Evolutionary conservation across 2,329 filamentous ascomycete species (phyloP).

Genomic region (Aspergillus neoniger): DNA sequence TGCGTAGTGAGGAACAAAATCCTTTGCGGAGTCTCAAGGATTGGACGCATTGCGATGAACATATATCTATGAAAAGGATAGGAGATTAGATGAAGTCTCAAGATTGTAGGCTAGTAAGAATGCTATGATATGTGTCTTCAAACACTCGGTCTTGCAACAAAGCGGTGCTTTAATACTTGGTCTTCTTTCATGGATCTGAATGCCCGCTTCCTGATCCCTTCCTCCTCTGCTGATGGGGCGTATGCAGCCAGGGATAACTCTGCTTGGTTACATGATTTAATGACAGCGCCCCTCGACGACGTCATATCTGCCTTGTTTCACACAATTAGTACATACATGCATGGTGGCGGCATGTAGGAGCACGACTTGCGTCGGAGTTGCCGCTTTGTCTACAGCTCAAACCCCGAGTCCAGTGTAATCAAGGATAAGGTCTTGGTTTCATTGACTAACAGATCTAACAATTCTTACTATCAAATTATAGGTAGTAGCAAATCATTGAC

Average conservation of each 20-base stretch:
- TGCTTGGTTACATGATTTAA: no score
- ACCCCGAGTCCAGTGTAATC: no score
- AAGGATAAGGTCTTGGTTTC: no score
- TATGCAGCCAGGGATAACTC: not conserved
- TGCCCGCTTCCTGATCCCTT: not conserved
- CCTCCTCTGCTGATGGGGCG: not conserved
- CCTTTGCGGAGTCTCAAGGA: not conserved
- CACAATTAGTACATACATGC: no score
- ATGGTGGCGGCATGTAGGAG: no score
- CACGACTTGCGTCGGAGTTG: no score
- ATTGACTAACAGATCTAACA: no score
- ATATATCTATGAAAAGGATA: not conserved
- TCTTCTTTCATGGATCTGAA: not conserved
- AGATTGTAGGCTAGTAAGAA: not conserved
- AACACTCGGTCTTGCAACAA: not conserved
- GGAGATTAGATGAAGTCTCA: not conserved
- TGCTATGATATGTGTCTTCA: not conserved
- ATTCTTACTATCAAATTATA: no score
- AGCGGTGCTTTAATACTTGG: not conserved
- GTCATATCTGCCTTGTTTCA: no score
- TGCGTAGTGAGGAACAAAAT: not conserved
- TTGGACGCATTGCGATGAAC: not conserved
- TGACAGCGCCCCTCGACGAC: no score
- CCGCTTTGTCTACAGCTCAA: no score
- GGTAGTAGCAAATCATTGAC: no score